These are phyloP conservation scores for Paraconiothyrium sp. DNA, from an alignment of 2,329 filamentous ascomycete species.

Conservation along the genomic window DNA sequence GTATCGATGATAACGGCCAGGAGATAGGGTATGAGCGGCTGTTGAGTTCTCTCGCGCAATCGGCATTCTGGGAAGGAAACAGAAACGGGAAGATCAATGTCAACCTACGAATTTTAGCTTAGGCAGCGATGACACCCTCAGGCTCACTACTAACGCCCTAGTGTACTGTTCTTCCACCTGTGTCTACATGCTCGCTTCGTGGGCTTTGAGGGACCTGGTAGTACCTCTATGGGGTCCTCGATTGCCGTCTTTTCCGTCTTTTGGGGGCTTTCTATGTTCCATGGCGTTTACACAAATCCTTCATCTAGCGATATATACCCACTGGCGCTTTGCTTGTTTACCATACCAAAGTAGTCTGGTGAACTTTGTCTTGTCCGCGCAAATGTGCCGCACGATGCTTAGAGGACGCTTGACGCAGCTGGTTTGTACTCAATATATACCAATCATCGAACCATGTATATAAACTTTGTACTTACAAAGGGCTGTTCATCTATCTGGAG, in stretches of 20 bases:
- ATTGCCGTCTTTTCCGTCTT: neutral
- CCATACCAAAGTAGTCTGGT: neutral
- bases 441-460: neutral
- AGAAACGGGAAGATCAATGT: conserved; percentile 13
- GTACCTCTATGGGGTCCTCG: neutral
- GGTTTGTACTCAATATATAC: neutral
- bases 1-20: conserved; percentile 14
- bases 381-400: neutral
- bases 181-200: neutral
- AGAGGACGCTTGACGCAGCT: neutral
- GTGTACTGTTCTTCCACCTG: neutral
- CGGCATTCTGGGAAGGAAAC: conserved; percentile 4
- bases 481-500: neutral
- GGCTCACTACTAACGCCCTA: no score
- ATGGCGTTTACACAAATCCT: neutral
- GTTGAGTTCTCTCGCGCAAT: conserved; percentile 16
- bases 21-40: conserved; percentile 25
- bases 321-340: neutral
- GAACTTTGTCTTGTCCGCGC: no score
- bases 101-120: conserved; percentile 14
- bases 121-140: neutral
- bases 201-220: neutral
- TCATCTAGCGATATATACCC: conserved; percentile 3
- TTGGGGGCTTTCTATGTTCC: neutral
- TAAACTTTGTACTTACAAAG: neutral